These are phyloP conservation scores for Mercurialis annua DNA, from an alignment of 345 rosid genomes.

Conservation along the genomic window DNA sequence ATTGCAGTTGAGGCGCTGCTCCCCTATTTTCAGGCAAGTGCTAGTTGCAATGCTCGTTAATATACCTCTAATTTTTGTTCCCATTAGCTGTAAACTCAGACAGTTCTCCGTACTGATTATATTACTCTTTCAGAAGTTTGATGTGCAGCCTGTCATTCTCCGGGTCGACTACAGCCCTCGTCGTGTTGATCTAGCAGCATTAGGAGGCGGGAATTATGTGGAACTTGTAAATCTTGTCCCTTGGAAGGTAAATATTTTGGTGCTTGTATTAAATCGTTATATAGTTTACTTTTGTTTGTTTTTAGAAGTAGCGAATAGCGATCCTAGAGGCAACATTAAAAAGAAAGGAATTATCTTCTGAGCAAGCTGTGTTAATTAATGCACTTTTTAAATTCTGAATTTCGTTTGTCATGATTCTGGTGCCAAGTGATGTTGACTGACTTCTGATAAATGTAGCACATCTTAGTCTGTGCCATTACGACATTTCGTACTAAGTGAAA, in stretches of 20 bases:
- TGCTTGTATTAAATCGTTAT: neutral
- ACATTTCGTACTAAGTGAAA: neutral
- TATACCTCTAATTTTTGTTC: neutral
- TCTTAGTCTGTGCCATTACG: neutral
- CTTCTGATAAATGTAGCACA: neutral
- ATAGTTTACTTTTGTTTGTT: neutral
- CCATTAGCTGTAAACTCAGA: too few relatives aligned
- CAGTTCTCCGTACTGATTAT: slow-evolving; percentile 26
- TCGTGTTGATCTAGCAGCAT: slow-evolving; percentile 85
- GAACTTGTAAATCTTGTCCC: slow-evolving; percentile 93
- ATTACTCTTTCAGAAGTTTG: slow-evolving; percentile 65
- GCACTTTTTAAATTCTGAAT: neutral
- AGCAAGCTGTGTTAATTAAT: neutral
- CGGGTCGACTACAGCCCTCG: slow-evolving; percentile 88
- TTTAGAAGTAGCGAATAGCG: neutral
- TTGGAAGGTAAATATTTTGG: slow-evolving; percentile 67
- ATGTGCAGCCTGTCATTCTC: slow-evolving; percentile 71
- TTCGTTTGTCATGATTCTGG: neutral
- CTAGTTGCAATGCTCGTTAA: too few relatives aligned
- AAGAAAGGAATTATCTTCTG: neutral
- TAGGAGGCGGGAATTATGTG: slow-evolving; percentile 79
- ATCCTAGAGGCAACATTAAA: neutral
- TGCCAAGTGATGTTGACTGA: neutral
- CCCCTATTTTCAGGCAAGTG: slow-evolving; percentile 90
- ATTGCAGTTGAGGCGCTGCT: slow-evolving; percentile 84